Evolutionary conservation across 2,329 filamentous ascomycete species (phyloP).

Genomic region (Alternaria metachromatica): DNA sequence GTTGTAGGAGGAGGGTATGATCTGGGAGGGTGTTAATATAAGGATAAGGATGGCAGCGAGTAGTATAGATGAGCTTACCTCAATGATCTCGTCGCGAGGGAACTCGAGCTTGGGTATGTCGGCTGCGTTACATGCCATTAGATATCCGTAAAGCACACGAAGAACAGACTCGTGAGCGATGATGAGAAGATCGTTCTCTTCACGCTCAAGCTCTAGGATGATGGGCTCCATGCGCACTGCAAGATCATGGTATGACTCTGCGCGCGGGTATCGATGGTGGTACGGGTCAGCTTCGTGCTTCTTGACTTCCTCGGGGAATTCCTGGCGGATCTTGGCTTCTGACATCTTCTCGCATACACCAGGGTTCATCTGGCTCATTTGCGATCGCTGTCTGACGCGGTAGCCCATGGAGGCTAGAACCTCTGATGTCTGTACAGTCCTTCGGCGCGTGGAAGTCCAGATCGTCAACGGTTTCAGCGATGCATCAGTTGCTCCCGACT

Average conservation of each 20-base stretch:
- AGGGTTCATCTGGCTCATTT: constrained; percentile 97
- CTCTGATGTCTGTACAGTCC: constrained; percentile 89
- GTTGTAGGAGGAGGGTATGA: constrained; percentile 96
- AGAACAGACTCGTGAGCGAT: constrained; percentile 98
- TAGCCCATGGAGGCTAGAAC: constrained; percentile 80
- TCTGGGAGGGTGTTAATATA: constrained; percentile 54
- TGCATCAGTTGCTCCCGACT: constrained; percentile 69
- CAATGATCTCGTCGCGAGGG: constrained; percentile 95
- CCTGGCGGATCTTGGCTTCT: constrained; percentile 76
- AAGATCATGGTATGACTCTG: constrained; percentile 98
- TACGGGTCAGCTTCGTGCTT: constrained; percentile 96
- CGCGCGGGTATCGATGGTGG: constrained; percentile 92
- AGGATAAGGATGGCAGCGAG: not conserved
- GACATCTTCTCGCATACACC: constrained; percentile 95
- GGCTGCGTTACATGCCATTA: constrained; percentile 97
- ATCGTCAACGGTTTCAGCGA: constrained; percentile 82
- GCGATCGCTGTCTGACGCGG: constrained; percentile 87
- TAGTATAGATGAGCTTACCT: constrained; percentile 57
- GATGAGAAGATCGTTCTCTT: constrained; percentile 96
- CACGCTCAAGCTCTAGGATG: constrained; percentile 94
- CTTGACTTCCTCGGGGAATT: constrained; percentile 88
- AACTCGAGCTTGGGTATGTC: constrained; percentile 94
- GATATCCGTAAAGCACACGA: constrained; percentile 92
- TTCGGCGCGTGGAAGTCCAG: constrained; percentile 91
- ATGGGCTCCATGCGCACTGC: constrained; percentile 98